A percentile compares a stretch with the other conserved stretches of the same genome.
phyloP scores from a whole-genome alignment of 495 filamentous ascomycete genomes.

The Collariella sp. region DNA sequence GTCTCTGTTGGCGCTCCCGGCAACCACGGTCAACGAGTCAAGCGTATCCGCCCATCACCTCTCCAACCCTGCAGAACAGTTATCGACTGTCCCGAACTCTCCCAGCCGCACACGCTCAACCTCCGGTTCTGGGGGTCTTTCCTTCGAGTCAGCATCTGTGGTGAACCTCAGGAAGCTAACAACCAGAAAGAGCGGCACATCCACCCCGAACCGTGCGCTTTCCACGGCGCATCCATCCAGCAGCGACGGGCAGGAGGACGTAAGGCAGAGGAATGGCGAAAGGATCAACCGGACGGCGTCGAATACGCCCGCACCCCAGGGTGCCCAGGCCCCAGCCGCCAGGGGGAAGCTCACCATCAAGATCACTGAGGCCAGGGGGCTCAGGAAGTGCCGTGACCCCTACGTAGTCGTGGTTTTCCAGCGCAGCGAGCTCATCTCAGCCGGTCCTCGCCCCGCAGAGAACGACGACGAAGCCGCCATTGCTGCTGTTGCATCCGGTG shows the following conservation, averaged over 20 bases:
- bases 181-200: conserved; percentile 78
- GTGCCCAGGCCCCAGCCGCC: conserved; percentile 59
- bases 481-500: conserved; percentile 41
- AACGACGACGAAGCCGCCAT: conserved; percentile 41
- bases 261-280: conserved; percentile 27
- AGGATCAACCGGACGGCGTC: conserved; percentile 31
- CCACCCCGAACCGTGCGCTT: conserved; percentile 77
- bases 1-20: conserved; percentile 51
- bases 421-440: conserved; percentile 90
- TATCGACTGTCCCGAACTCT: conserved; percentile 50
- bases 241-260: conserved; percentile 33
- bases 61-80: conserved; percentile 59
- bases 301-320: conserved; percentile 37
- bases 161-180: conserved; percentile 82
- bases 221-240: conserved; percentile 45
- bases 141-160: conserved; percentile 49
- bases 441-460: conserved; percentile 52
- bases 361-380: conserved; percentile 72
- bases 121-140: conserved; percentile 44
- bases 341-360: conserved; percentile 87
- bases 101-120: conserved; percentile 40
- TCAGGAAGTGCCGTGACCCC: conserved; percentile 74
- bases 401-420: conserved; percentile 97
- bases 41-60: conserved; percentile 63
- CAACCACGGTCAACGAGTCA: conserved; percentile 55